These are phyloP conservation scores for Fraxinus anomala DNA, from an alignment of 257 asterid species.

Conservation along the genomic window DNA sequence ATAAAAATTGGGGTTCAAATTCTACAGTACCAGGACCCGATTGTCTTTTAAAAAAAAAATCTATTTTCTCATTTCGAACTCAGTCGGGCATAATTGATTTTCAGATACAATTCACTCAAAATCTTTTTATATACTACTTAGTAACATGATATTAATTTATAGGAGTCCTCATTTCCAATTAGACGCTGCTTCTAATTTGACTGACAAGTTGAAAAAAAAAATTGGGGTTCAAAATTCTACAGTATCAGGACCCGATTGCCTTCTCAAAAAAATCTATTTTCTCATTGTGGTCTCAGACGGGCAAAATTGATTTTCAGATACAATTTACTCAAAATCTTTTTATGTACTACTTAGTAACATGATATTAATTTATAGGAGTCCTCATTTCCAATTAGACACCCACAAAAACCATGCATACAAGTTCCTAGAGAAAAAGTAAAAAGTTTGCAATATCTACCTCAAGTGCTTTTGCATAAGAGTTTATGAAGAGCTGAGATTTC, in stretches of 20 bases:
- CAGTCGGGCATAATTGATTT: too few relatives aligned
- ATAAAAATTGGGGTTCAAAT: neutral
- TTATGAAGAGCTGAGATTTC: slow-evolving; percentile 81
- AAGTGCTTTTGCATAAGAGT: slow-evolving; percentile 86
- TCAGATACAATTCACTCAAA: neutral
- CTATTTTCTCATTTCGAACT: too few relatives aligned
- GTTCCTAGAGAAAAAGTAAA: neutral
- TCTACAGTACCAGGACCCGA: too few relatives aligned
- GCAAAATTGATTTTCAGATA: neutral
- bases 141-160: too few relatives aligned
- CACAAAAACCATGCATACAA: neutral
- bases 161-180: neutral
- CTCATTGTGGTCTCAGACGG: too few relatives aligned
- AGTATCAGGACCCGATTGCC: too few relatives aligned
- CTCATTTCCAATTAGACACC: neutral
- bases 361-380: neutral
- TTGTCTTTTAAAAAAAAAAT: too few relatives aligned
- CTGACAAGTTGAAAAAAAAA: too few relatives aligned
- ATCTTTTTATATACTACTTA: too few relatives aligned
- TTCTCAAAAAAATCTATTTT: too few relatives aligned
- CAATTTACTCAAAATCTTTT: neutral
- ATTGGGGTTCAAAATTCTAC: neutral
- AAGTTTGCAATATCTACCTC: slow-evolving; percentile 53
- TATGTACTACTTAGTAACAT: too few relatives aligned
- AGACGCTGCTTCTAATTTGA: too few relatives aligned